Evolutionary conservation across 2,329 filamentous ascomycete species (phyloP), one percentile per base, ranked within the genome.

Genomic region (Colletotrichum sp.): DNA sequence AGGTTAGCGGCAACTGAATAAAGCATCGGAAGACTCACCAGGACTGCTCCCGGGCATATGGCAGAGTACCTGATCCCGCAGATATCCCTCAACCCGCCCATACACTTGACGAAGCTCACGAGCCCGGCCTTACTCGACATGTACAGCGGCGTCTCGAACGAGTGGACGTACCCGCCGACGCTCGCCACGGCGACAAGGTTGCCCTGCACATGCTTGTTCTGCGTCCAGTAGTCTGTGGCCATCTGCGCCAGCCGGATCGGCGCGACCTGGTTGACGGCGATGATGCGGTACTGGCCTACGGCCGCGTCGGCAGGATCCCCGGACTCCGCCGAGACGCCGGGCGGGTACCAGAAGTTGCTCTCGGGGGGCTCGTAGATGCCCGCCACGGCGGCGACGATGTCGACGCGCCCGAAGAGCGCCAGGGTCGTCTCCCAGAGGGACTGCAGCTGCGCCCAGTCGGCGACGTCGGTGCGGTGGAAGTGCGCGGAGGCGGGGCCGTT

Each of bases 151-250:
- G 83, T 80, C 16, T 79, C 75, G 18, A 84, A 39, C 1, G 77
- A 77, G 60, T 81, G 80, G 5, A 84, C 16, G 10, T 84, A 84
- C 2, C 71, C 82, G 0, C 78, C 80, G 52, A 84, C 49, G 24
- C 79, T 82, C 4, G 79, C 77, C 4, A 85, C 55, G 21, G 78
- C 80, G 3, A 84, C 52, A 0, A 82, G 24, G 30, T 82, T 81
- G 7, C 80, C 96, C 12, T 78, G n/a, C 12, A 80, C 69, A 0
- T 69, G 1, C 26, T 65, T 69, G 55, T 82, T 76, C 57, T 81
- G 66, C 16, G 79, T 70, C 82, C 82, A 85, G 62, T 82, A 81
- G 55, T 80, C 78, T 15, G 83, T 72, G 0, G 80, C 81, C 12
- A 82, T 77, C 39, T 82, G 80, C 0, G 82, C 79, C 2, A 82